These are phyloP conservation scores for Leccinum pachyderme DNA, from an alignment of 1,284 basidiomycete genomes.

Conservation along the genomic window DNA sequence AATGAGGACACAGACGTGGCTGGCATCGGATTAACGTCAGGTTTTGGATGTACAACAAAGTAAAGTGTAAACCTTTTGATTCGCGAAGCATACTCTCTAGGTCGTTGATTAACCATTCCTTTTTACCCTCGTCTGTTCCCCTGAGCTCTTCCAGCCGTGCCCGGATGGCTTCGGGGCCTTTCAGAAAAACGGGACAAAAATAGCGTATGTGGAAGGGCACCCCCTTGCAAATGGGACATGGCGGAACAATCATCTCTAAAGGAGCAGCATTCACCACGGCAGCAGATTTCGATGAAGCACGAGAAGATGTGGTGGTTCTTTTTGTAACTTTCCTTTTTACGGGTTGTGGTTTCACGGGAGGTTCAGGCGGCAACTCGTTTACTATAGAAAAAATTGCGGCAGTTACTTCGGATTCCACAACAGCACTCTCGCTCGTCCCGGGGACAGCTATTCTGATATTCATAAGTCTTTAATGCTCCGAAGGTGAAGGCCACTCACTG, in stretches of 20 bases:
- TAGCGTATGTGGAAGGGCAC: conserved; percentile 39
- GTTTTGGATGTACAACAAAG: not conserved
- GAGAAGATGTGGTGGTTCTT: conserved; percentile 5
- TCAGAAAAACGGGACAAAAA: conserved; percentile 41
- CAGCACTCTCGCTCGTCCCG: conserved; percentile 21
- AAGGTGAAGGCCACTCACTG: conserved; percentile 19
- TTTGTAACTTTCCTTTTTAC: conserved; percentile 9
- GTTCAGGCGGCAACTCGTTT: conserved; percentile 8
- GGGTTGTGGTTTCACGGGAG: conserved; percentile 9
- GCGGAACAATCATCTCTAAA: conserved; percentile 6
- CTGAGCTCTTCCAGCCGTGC: conserved; percentile 40
- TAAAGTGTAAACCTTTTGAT: conserved; percentile 16
- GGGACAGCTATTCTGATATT: conserved; percentile 28
- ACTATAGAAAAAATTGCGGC: conserved; percentile 21
- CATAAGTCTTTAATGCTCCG: conserved; percentile 16
- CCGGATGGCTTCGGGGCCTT: conserved; percentile 38
- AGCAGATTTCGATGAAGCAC: not conserved
- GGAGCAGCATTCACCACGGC: not conserved
- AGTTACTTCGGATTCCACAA: conserved; percentile 19
- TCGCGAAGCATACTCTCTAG: conserved; percentile 32
- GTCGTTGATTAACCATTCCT: conserved; percentile 35
- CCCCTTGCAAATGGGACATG: conserved; percentile 42
- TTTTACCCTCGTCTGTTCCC: conserved; percentile 23
- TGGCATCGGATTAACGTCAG: conserved; percentile 4
- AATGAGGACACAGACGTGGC: conserved; percentile 1